Conservation (phyloP, 2,329 filamentous ascomycete genomes). For the Dothiorella sarmentorum region DNA sequence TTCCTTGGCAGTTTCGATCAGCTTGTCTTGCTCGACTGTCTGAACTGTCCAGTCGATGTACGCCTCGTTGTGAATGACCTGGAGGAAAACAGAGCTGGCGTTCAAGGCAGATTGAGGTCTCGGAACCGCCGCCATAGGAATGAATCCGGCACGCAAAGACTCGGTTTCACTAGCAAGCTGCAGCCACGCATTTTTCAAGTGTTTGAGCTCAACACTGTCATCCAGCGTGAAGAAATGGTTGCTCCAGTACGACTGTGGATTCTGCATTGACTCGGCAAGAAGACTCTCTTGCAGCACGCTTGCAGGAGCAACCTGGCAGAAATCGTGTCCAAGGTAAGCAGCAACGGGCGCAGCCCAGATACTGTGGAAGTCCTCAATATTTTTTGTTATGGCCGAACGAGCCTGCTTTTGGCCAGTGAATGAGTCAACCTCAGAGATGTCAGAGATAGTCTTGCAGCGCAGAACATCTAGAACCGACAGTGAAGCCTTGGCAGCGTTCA, state of each 20-base stretch:
- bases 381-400: not conserved
- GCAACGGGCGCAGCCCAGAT: not conserved
- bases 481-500: constrained; percentile 26
- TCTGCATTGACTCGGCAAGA: constrained; percentile 40
- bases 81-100: constrained; percentile 25
- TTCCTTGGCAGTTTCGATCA: constrained; percentile 23
- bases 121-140: constrained; percentile 29
- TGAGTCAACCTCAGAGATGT: constrained; percentile 20
- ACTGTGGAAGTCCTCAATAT: not conserved
- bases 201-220: constrained; percentile 26
- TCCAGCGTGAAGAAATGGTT: constrained; percentile 37
- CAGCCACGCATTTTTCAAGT: constrained; percentile 35
- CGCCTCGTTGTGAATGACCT: constrained; percentile 29
- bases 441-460: constrained; percentile 28
- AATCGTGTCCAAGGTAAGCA: not conserved
- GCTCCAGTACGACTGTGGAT: constrained; percentile 39
- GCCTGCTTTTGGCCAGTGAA: constrained; percentile 7
- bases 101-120: not conserved
- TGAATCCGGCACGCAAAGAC: constrained; percentile 38
- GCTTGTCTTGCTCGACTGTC: constrained; percentile 20
- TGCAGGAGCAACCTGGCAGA: constrained; percentile 2
- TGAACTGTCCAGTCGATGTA: constrained; percentile 27
- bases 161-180: constrained; percentile 30
- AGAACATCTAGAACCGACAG: constrained; percentile 32
- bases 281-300: constrained; percentile 21